Evolutionary conservation across 495 filamentous ascomycete species (phyloP).

Genomic region (Chlorociboria aeruginascens): DNA sequence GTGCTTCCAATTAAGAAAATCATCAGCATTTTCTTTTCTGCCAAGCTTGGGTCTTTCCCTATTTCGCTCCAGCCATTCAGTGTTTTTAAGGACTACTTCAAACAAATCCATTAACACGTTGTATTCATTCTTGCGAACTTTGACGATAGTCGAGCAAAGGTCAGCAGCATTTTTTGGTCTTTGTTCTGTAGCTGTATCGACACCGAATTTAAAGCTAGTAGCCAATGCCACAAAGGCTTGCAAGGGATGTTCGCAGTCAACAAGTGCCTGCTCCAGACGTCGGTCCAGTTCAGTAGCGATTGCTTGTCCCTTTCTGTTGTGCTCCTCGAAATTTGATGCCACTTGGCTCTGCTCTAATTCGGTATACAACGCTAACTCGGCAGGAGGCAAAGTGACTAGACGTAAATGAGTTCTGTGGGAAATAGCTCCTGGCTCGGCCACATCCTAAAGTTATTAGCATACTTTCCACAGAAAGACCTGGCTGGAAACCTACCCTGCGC

Average conservation of each 20-base stretch:
- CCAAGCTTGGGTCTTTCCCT: too few species aligned
- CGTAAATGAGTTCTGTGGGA: conserved; percentile 24
- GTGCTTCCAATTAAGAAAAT: too few species aligned
- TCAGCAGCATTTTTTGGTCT: background rate
- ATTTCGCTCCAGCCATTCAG: too few species aligned
- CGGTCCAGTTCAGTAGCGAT: background rate
- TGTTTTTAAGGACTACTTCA: too few species aligned
- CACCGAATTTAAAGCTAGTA: background rate
- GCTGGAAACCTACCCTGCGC: conserved; percentile 18
- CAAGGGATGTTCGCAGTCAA: background rate
- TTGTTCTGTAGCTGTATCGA: background rate
- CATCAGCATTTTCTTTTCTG: too few species aligned
- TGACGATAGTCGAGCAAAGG: background rate
- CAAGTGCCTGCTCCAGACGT: background rate
- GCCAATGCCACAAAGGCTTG: background rate
- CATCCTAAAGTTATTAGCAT: conserved; percentile 6
- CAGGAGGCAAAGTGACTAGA: conserved; percentile 26
- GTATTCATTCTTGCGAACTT: background rate
- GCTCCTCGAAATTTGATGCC: conserved; percentile 27
- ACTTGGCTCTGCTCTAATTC: conserved; percentile 33
- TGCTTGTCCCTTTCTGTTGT: conserved; percentile 8
- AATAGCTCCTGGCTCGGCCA: conserved; percentile 31
- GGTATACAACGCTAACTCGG: conserved; percentile 34
- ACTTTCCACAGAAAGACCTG: background rate
- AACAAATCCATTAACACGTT: too few species aligned